A percentile compares a stretch with the other conserved stretches of the same genome.
These are phyloP conservation scores for Aspergillus transmontanensis DNA, from an alignment of 2,329 filamentous ascomycete species.

Conservation along the genomic window DNA sequence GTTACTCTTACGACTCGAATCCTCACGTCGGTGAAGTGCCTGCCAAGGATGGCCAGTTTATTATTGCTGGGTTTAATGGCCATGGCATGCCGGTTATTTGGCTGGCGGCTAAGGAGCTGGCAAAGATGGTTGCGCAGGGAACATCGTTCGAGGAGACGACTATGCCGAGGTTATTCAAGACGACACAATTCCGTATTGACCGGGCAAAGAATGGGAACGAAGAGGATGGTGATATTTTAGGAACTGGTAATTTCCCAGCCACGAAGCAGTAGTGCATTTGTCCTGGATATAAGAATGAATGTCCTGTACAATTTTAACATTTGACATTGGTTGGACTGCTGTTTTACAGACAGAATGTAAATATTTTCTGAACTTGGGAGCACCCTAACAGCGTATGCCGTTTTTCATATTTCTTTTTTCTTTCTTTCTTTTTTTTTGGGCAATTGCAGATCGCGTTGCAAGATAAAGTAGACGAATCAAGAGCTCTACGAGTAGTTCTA, in stretches of 20 bases:
- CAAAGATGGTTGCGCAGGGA: conserved; percentile 51
- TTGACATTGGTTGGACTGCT: not conserved
- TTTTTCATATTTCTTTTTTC: not conserved
- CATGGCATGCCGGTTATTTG: conserved; percentile 68
- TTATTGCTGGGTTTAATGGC: conserved; percentile 65
- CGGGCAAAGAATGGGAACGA: conserved; percentile 24
- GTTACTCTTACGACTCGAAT: conserved; percentile 52
- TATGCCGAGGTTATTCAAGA: conserved; percentile 35
- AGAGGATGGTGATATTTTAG: conserved; percentile 32
- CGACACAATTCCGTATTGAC: conserved; percentile 26
- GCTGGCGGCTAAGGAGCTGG: conserved; percentile 60
- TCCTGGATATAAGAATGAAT: not conserved
- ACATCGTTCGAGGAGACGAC: conserved; percentile 28
- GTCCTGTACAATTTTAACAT: too few relatives aligned
- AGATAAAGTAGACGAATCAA: not conserved
- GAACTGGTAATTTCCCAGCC: conserved; percentile 15
- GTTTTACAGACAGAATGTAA: not conserved
- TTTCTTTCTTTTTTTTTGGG: not conserved
- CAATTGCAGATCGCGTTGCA: not conserved
- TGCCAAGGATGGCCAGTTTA: conserved; percentile 52
- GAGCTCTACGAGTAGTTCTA: not conserved
- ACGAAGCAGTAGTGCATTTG: not conserved
- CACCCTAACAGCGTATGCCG: not conserved
- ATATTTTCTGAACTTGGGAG: not conserved
- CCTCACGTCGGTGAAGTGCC: conserved; percentile 57